Percentiles rank a stretch among this genome's conserved stretches.
phyloP scores from a whole-genome alignment of 1,139 yeast genomes.

The Debaryomycetaceae sp. region DNA sequence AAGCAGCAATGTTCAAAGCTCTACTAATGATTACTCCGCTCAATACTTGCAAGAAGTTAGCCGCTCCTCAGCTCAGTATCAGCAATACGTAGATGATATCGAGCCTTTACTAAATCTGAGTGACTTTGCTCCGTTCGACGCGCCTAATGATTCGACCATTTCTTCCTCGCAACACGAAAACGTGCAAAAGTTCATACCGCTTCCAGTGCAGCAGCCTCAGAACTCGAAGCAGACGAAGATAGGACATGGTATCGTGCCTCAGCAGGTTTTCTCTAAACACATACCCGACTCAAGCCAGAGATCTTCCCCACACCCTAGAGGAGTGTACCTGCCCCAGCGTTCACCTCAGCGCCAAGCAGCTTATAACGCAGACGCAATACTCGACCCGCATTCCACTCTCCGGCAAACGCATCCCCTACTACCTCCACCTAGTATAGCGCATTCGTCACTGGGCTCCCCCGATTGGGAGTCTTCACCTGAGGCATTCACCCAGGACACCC shows the following conservation, averaged over 20 bases:
- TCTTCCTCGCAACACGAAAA: background rate
- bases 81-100: slow-evolving; percentile 30
- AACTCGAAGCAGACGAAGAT: too few species aligned
- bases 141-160: too few species aligned
- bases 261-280: too few species aligned
- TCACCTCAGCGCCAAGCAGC: too few species aligned
- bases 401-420: slow-evolving; percentile 15
- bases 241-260: too few species aligned
- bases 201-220: slow-evolving; percentile 1
- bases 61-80: slow-evolving; percentile 6
- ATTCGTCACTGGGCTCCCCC: slow-evolving; percentile 25
- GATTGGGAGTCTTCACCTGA: slow-evolving; percentile 33
- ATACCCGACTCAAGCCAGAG: too few species aligned
- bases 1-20: slow-evolving; percentile 3
- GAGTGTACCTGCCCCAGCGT: too few species aligned
- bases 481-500: slow-evolving; percentile 6
- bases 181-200: background rate
- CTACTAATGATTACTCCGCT: slow-evolving; percentile 27
- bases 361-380: too few species aligned
- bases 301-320: too few species aligned
- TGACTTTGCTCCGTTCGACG: too few species aligned
- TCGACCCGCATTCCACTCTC: background rate
- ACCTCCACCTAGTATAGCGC: slow-evolving; percentile 37
- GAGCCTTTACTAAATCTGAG: slow-evolving; percentile 25
- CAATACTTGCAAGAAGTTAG: slow-evolving; percentile 32